Conservation (phyloP, 768 basidiomycete species). For the Favolaschia claudopus region DNA sequence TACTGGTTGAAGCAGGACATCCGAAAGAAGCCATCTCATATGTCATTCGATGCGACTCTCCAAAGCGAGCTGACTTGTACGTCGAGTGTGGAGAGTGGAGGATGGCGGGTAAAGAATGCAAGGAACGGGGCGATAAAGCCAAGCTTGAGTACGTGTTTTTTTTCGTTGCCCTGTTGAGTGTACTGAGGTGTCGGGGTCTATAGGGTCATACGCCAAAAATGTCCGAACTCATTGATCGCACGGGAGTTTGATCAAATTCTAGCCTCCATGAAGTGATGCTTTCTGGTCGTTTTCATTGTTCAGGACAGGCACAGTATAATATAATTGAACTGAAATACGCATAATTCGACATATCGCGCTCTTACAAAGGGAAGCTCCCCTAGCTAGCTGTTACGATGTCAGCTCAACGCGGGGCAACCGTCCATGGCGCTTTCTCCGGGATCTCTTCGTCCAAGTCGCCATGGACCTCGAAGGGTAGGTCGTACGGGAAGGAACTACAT, state of each 20-base stretch:
- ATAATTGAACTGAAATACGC: background rate
- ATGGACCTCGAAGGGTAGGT: too few relatives aligned
- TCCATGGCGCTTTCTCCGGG: too few relatives aligned
- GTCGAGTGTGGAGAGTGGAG: slow-evolving; percentile 92
- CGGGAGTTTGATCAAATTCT: slow-evolving; percentile 77
- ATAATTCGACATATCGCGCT: too few relatives aligned
- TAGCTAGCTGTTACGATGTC: too few relatives aligned
- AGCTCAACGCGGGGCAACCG: too few relatives aligned
- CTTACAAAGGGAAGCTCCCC: too few relatives aligned
- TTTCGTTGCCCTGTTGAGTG: slow-evolving; percentile 3
- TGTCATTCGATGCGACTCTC: slow-evolving; percentile 85
- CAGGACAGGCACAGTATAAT: too few relatives aligned
- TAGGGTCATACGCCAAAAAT: slow-evolving; percentile 75
- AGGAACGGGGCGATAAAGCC: slow-evolving; percentile 85
- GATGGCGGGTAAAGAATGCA: slow-evolving; percentile 87
- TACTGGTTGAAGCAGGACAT: slow-evolving; percentile 78
- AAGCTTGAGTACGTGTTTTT: slow-evolving; percentile 77
- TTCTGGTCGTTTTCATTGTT: too few relatives aligned
- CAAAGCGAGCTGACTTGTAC: slow-evolving; percentile 85
- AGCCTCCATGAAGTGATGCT: slow-evolving; percentile 69
- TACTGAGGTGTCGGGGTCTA: too few relatives aligned
- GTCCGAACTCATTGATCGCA: slow-evolving; percentile 82
- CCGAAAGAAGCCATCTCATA: slow-evolving; percentile 78
- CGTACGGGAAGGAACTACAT: too few relatives aligned
- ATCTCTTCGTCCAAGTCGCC: too few relatives aligned